Evolutionary conservation across 177 flowering plant species (phyloP).

Genomic region (Vitis hybrid): DNA sequence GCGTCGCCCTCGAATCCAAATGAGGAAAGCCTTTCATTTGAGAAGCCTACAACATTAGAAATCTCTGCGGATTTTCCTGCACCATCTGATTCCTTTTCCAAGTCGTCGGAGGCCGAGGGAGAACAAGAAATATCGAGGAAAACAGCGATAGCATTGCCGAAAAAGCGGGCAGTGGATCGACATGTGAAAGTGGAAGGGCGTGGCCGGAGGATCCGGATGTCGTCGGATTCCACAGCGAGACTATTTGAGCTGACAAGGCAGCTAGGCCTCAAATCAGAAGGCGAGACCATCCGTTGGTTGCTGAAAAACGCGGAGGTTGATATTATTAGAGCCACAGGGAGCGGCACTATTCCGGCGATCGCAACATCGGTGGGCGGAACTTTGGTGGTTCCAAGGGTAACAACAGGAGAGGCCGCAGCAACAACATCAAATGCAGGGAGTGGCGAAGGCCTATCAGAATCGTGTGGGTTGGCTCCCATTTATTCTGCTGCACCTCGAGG

Average conservation of each 20-base stretch:
- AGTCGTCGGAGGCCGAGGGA: background rate
- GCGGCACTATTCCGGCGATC: slow-evolving; percentile 65
- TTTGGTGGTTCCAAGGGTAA: slow-evolving; percentile 23
- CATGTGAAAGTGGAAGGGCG: slow-evolving; percentile 73
- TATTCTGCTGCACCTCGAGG: too few species aligned
- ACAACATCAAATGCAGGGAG: too few species aligned
- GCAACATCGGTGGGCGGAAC: slow-evolving; percentile 35
- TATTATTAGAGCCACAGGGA: slow-evolving; percentile 59
- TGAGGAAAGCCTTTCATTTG: too few species aligned
- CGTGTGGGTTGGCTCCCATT: too few species aligned
- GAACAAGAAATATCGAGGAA: too few species aligned
- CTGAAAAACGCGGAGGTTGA: slow-evolving; percentile 60
- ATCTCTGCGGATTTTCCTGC: background rate
- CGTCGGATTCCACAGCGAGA: slow-evolving; percentile 67
- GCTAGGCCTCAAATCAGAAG: slow-evolving; percentile 66
- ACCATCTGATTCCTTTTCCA: background rate
- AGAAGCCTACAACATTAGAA: background rate
- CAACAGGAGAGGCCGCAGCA: background rate
- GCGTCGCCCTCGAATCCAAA: too few species aligned
- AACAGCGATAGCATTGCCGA: background rate
- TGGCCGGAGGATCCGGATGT: slow-evolving; percentile 67
- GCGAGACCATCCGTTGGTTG: slow-evolving; percentile 65
- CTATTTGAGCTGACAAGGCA: slow-evolving; percentile 63
- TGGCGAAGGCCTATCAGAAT: too few species aligned
- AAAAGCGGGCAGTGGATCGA: slow-evolving; percentile 39